Evolutionary conservation across 306 rosid genomes (phyloP).

Genomic region (Chamaecrista fasciculata): DNA sequence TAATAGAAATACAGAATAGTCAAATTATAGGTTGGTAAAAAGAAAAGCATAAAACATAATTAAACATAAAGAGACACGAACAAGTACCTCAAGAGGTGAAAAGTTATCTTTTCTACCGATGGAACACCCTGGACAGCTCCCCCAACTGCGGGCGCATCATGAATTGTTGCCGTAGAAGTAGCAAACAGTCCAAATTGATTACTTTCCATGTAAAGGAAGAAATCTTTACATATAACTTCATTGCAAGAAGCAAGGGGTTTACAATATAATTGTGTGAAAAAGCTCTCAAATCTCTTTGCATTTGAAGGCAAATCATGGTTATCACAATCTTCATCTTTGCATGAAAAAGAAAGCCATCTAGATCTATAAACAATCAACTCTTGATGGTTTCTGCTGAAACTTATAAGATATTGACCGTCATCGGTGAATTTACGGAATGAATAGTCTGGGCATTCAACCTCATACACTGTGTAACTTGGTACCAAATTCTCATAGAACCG

Average conservation of each 20-base stretch:
- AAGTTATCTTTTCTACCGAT: conserved; percentile 82
- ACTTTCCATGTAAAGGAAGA: conserved; percentile 86
- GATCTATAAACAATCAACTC: conserved; percentile 86
- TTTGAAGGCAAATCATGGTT: conserved; percentile 65
- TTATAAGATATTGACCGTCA: conserved; percentile 87
- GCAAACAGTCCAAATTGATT: conserved; percentile 82
- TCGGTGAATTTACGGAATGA: conserved; percentile 90
- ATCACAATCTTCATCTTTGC: conserved; percentile 77
- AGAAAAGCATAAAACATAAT: neutral
- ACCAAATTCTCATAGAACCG: conserved; percentile 91
- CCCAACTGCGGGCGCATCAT: conserved; percentile 66
- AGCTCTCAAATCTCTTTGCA: conserved; percentile 82
- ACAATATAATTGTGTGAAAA: conserved; percentile 72
- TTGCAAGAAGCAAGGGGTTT: conserved; percentile 78
- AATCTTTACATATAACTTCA: conserved; percentile 87
- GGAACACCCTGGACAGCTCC: conserved; percentile 92
- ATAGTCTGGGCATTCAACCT: conserved; percentile 89
- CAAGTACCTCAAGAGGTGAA: conserved; percentile 76
- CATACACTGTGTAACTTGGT: conserved; percentile 76
- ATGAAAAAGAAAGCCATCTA: conserved; percentile 85
- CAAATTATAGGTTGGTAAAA: conserved; percentile 4
- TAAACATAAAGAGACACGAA: conserved; percentile 16
- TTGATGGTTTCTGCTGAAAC: conserved; percentile 83
- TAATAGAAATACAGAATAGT: conserved; percentile 20
- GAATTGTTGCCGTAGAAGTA: conserved; percentile 77